Percentiles rank a stretch among this genome's conserved stretches.
These are phyloP conservation scores for Eutrema heterophyllum DNA, from an alignment of 345 rosid species.

Conservation along the genomic window DNA sequence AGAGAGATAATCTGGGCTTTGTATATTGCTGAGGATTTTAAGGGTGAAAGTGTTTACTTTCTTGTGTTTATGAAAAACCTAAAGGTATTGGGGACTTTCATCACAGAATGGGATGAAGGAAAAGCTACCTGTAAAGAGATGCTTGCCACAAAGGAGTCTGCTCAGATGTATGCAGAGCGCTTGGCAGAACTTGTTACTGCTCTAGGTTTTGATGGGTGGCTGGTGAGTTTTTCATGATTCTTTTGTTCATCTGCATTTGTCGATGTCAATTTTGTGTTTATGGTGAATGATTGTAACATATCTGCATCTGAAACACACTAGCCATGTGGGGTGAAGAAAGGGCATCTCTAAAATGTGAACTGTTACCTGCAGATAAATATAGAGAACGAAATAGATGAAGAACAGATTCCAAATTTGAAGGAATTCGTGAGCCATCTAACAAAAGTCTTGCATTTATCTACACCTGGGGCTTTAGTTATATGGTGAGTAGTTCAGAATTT, in stretches of 20 bases:
- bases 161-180: conserved; percentile 60
- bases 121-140: conserved; percentile 45
- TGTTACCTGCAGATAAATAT: conserved; percentile 59
- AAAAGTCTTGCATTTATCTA: conserved; percentile 54
- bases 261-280: not conserved
- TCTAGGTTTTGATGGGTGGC: conserved; percentile 90
- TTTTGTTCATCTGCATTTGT: not conserved
- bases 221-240: conserved; percentile 41
- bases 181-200: conserved; percentile 64
- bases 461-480: conserved; percentile 73
- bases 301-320: not conserved
- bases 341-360: not conserved
- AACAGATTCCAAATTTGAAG: conserved; percentile 50
- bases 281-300: not conserved
- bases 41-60: conserved; percentile 3
- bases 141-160: conserved; percentile 64
- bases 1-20: not conserved
- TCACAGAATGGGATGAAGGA: conserved; percentile 87
- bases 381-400: conserved; percentile 48
- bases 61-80: conserved; percentile 18
- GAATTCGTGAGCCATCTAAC: conserved; percentile 74
- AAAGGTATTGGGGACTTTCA: conserved; percentile 84
- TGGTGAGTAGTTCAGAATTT: conserved; percentile 43
- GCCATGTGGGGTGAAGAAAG: not conserved
- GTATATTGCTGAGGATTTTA: not conserved